Conservation (phyloP, 2,329 filamentous ascomycete species). For the Aspergillus puulaauensis region DNA sequence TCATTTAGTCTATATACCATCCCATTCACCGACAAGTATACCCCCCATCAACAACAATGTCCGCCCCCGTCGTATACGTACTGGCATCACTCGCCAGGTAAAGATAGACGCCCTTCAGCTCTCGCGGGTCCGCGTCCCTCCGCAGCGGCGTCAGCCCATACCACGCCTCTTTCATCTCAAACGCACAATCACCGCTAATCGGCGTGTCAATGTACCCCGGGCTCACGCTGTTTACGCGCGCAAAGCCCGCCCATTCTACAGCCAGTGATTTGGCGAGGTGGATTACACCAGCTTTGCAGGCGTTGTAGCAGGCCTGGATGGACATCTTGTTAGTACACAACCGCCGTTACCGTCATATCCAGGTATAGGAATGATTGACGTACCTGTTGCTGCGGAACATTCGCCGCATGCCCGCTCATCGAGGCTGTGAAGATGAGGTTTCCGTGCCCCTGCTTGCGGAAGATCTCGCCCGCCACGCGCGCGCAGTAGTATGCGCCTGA, state of each 20-base stretch:
- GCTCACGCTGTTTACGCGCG: constrained; percentile 69
- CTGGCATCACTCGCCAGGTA: constrained; percentile 79
- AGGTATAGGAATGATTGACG: background rate
- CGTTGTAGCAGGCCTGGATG: constrained; percentile 69
- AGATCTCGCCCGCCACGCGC: constrained; percentile 67
- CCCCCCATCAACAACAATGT: constrained; percentile 74
- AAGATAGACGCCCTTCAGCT: constrained; percentile 82
- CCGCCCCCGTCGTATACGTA: constrained; percentile 77
- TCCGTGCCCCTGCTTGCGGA: constrained; percentile 64
- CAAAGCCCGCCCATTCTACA: constrained; percentile 75
- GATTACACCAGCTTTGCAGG: constrained; percentile 57
- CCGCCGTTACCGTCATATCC: too few relatives aligned
- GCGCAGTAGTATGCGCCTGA: constrained; percentile 51
- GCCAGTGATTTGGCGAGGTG: constrained; percentile 65
- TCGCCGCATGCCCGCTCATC: constrained; percentile 77
- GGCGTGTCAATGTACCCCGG: constrained; percentile 79
- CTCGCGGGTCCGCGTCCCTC: constrained; percentile 68
- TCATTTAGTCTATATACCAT: too few relatives aligned
- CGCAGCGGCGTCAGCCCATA: constrained; percentile 78
- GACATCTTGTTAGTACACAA: background rate
- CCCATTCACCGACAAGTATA: constrained; percentile 42
- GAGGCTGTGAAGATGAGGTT: constrained; percentile 76
- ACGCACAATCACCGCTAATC: constrained; percentile 63
- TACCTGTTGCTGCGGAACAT: constrained; percentile 63
- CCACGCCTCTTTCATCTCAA: constrained; percentile 71